phyloP scores from a whole-genome alignment of 73 alveolate species.

The Loxodes magnus region DNA sequence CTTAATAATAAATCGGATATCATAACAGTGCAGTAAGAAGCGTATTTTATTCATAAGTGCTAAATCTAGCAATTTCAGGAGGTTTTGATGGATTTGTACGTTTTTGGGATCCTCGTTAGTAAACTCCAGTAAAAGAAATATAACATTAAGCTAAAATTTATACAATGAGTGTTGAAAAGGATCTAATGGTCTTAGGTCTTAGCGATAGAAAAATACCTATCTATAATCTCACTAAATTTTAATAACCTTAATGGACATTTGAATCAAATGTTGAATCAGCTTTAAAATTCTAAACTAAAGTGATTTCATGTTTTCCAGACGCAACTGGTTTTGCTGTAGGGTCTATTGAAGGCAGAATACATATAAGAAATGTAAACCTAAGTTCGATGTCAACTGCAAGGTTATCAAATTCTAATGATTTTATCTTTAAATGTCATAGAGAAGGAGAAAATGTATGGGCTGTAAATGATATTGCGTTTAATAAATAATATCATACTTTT shows the following conservation, averaged over 20 bases:
- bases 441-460: background rate
- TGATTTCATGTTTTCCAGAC: conserved; percentile 1
- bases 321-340: conserved; percentile 14
- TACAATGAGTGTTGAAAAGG: conserved; percentile 1
- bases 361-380: conserved; percentile 7
- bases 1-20: background rate
- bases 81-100: conserved; percentile 1
- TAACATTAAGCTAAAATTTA: background rate
- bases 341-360: conserved; percentile 11
- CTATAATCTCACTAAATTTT: background rate
- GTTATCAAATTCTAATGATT: background rate
- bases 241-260: background rate
- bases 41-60: background rate
- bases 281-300: background rate
- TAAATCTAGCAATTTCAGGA: background rate
- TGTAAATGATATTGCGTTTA: conserved; percentile 3
- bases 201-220: conserved; percentile 1
- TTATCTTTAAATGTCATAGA: conserved; percentile 11
- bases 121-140: background rate
- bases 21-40: conserved; percentile 6
- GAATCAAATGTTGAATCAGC: background rate
- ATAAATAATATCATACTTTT: conserved; percentile 5
- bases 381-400: background rate
- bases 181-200: background rate
- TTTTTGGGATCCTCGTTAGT: conserved; percentile 2